A percentile compares a stretch with the other conserved stretches of the same genome.
phyloP scores from a whole-genome alignment of 179 eudicot species.

The Vitellaria paradoxa region DNA sequence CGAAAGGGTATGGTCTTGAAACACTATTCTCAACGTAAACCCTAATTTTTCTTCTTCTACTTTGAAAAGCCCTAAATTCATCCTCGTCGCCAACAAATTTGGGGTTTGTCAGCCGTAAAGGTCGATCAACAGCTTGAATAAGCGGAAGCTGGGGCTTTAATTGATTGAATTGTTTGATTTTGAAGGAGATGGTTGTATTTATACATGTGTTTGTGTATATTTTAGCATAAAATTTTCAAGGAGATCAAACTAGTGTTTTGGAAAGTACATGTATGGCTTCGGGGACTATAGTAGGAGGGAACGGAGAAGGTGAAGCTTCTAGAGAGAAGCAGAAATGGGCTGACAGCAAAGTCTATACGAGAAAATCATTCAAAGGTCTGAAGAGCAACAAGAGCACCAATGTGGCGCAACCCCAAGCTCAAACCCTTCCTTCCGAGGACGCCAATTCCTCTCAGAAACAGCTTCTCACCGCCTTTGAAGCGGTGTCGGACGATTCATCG shows the following conservation, averaged over 20 bases:
- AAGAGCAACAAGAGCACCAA: constrained; percentile 21
- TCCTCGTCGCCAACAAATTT: background rate
- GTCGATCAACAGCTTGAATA: background rate
- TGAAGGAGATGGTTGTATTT: background rate
- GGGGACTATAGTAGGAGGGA: constrained; percentile 25
- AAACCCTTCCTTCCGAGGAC: constrained; percentile 26
- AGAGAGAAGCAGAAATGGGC: constrained; percentile 38
- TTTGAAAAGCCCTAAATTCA: constrained; percentile 6
- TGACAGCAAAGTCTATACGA: constrained; percentile 48
- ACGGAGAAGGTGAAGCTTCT: constrained; percentile 27
- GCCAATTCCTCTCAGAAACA: constrained; percentile 21
- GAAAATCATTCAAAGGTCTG: constrained; percentile 54
- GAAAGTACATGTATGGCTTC: constrained; percentile 24
- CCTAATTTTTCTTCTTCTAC: background rate
- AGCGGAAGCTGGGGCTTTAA: background rate
- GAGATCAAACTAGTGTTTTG: constrained; percentile 10
- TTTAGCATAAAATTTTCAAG: background rate
- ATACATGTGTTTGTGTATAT: background rate
- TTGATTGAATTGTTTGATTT: background rate
- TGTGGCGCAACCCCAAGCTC: constrained; percentile 16
- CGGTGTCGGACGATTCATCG: constrained; percentile 35
- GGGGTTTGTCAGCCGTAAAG: background rate
- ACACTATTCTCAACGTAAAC: background rate
- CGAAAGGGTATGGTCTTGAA: constrained; percentile 10
- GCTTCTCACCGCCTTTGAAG: constrained; percentile 28